Evolutionary conservation across 106 monocot genomes (phyloP).

Genomic region (Dactylorhiza incarnata): DNA sequence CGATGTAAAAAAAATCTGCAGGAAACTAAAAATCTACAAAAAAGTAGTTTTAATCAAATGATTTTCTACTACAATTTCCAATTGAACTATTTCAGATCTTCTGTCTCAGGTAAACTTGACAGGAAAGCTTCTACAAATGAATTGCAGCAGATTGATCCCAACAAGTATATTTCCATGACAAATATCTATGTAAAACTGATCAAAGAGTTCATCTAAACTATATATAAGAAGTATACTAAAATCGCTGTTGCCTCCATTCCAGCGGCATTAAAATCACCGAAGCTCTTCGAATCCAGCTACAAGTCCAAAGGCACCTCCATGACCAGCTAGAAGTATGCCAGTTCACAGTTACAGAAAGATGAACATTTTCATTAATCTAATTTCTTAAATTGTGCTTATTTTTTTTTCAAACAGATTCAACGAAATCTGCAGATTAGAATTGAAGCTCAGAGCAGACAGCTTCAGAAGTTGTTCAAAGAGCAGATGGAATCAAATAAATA

Average conservation of each 20-base stretch:
- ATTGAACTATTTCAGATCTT: not conserved
- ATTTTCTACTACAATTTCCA: not conserved
- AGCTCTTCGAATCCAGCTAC: conserved; percentile 42
- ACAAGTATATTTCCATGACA: conserved; percentile 11
- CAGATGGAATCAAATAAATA: conserved; percentile 29
- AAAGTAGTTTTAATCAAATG: not conserved
- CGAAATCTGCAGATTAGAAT: conserved; percentile 33
- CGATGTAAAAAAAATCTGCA: not conserved
- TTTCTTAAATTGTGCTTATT: not conserved
- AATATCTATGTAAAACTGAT: not conserved
- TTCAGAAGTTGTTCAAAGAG: conserved; percentile 39
- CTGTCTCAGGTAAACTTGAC: conserved; percentile 5
- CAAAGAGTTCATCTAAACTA: not conserved
- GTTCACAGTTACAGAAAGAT: not conserved
- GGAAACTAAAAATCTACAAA: not conserved
- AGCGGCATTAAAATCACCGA: conserved; percentile 50
- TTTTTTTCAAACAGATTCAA: conserved; percentile 21
- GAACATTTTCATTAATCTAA: not conserved
- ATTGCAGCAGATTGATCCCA: conserved; percentile 27
- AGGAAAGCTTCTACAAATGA: conserved; percentile 14
- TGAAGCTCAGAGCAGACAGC: conserved; percentile 36
- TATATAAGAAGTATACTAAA: not conserved
- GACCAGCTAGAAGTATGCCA: conserved; percentile 20
- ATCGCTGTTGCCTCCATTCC: not conserved
- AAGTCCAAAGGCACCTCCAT: conserved; percentile 36